phyloP scores from a whole-genome alignment of 2,329 filamentous ascomycete genomes.

The Phyllosticta citriasiana region DNA sequence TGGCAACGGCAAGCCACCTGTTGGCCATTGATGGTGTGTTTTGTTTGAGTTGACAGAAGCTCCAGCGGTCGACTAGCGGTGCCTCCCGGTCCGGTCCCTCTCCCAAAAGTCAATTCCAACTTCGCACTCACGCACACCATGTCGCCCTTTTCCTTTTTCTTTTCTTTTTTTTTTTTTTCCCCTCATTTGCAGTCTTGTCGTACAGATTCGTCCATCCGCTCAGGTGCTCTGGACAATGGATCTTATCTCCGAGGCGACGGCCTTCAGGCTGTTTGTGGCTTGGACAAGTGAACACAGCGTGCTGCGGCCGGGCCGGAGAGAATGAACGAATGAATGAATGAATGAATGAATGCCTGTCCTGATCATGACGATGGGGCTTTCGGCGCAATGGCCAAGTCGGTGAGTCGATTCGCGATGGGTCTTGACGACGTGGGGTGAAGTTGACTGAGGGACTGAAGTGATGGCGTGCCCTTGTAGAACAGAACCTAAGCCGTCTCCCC shows the following conservation, averaged over 20 bases:
- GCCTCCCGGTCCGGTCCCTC: not conserved
- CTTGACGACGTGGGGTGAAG: too few relatives aligned
- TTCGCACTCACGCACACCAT: not conserved
- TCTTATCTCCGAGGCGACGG: not conserved
- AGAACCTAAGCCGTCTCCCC: too few relatives aligned
- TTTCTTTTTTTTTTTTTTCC: too few relatives aligned
- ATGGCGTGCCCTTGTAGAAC: too few relatives aligned
- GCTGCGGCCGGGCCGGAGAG: not conserved
- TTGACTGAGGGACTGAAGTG: not conserved
- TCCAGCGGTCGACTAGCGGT: not conserved
- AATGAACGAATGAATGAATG: not conserved
- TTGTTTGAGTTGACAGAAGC: not conserved
- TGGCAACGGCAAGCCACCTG: too few relatives aligned
- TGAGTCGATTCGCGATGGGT: not conserved
- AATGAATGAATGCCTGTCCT: not conserved
- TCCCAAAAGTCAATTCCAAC: not conserved
- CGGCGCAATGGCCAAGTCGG: not conserved
- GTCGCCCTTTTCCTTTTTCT: too few relatives aligned
- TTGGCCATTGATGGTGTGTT: not conserved
- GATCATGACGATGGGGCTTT: not conserved
- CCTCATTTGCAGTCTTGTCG: not conserved
- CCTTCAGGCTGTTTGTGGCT: not conserved
- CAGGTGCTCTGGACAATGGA: not conserved
- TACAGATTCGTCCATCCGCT: not conserved
- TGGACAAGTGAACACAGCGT: not conserved